These are phyloP conservation scores for Backusella australiensis DNA, from an alignment of 192 early-diverging fungal species.

Conservation along the genomic window DNA sequence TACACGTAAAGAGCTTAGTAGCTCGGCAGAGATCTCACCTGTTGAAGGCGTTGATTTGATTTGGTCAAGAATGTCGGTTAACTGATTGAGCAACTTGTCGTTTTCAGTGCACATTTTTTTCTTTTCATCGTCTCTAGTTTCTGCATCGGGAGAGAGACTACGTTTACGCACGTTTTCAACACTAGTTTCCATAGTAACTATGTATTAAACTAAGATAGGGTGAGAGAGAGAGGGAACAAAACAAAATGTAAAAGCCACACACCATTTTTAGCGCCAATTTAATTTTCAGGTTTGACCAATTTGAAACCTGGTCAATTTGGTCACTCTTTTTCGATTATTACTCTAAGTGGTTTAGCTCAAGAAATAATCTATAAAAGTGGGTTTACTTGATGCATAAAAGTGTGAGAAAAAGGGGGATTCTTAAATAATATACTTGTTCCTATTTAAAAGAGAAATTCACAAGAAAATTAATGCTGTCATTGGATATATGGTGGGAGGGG, in stretches of 20 bases:
- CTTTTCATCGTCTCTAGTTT: background rate
- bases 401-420: too few relatives aligned
- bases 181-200: background rate
- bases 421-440: too few relatives aligned
- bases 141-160: background rate
- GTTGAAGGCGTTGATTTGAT: slow-evolving; percentile 30
- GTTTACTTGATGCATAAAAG: too few relatives aligned
- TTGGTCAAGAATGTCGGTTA: slow-evolving; percentile 27
- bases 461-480: too few relatives aligned
- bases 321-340: background rate
- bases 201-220: background rate
- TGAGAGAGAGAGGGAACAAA: background rate
- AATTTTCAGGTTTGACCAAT: slow-evolving; percentile 7
- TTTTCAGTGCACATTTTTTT: slow-evolving; percentile 2
- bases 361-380: too few relatives aligned
- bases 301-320: background rate
- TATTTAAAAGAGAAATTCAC: too few relatives aligned
- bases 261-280: background rate
- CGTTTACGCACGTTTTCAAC: slow-evolving; percentile 7
- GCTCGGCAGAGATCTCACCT: slow-evolving; percentile 31
- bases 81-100: slow-evolving; percentile 13
- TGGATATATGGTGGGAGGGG: too few relatives aligned
- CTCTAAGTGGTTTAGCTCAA: too few relatives aligned
- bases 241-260: slow-evolving; percentile 3
- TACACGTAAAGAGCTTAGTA: slow-evolving; percentile 23